These are phyloP conservation scores for Nymphaea colorata DNA, from an alignment of 164 flowering plant genomes.

Conservation along the genomic window DNA sequence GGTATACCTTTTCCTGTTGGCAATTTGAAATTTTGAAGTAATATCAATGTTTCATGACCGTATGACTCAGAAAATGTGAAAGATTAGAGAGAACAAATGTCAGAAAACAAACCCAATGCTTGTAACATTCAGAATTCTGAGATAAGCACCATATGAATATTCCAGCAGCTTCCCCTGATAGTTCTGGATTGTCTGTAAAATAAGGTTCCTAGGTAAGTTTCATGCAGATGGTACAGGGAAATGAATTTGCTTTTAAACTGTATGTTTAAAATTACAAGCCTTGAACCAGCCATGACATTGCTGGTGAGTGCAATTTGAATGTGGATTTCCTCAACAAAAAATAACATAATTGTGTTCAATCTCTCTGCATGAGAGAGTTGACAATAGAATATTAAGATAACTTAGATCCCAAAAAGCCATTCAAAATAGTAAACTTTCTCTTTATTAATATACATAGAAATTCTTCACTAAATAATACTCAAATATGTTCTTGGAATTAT, in stretches of 20 bases:
- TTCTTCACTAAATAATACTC: no score
- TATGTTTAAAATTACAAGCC: not conserved
- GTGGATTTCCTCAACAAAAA: not conserved
- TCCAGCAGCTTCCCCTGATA: constrained; percentile 57
- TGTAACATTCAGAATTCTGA: constrained; percentile 59
- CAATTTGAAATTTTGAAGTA: not conserved
- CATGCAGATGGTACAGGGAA: not conserved
- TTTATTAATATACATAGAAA: no score
- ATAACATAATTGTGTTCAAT: no score
- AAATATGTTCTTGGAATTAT: not conserved
- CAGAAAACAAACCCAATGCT: constrained; percentile 63
- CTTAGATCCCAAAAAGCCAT: no score
- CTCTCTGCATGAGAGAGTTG: no score
- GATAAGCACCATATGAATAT: constrained; percentile 63
- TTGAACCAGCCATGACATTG: constrained; percentile 2
- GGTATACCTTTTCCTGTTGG: constrained; percentile 56
- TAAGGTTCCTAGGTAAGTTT: not conserved
- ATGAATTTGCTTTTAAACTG: not conserved
- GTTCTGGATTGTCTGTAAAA: constrained; percentile 40
- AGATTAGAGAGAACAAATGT: not conserved
- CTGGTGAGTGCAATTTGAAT: not conserved
- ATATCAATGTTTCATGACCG: not conserved
- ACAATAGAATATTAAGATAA: no score
- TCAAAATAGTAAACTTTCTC: no score
- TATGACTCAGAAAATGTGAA: not conserved